phyloP scores from a whole-genome alignment of 352 stramenopile genomes.

The Phytopythium mirpurense region DNA sequence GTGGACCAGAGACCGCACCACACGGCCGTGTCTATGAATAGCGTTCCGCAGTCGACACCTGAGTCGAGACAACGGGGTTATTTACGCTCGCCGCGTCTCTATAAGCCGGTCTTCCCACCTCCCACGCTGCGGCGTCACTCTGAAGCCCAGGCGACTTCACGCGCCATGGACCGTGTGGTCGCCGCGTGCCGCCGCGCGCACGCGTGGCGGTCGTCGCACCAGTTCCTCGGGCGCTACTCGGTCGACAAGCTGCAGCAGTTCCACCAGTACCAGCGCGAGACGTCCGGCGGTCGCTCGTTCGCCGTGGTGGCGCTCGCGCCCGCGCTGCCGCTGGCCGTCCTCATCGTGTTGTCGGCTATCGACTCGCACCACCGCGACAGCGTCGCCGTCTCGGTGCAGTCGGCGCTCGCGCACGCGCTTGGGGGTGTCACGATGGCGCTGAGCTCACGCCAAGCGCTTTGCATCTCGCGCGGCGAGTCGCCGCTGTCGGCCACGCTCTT shows the following conservation, averaged over 20 bases:
- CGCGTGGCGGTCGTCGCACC: constrained; percentile 21
- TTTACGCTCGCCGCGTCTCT: too few relatives aligned
- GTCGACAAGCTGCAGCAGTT: constrained; percentile 30
- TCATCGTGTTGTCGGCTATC: constrained; percentile 13
- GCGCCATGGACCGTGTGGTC: constrained; percentile 3
- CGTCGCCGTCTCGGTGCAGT: constrained; percentile 7
- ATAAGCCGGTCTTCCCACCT: too few relatives aligned
- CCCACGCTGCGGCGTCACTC: too few relatives aligned
- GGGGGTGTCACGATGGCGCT: constrained; percentile 11
- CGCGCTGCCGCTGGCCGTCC: constrained; percentile 5
- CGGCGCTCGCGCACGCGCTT: constrained; percentile 8
- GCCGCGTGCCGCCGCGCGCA: constrained; percentile 3
- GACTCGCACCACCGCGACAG: not conserved
- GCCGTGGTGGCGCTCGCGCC: constrained; percentile 16
- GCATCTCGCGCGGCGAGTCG: constrained; percentile 6
- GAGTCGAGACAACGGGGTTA: too few relatives aligned
- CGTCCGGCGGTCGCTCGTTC: constrained; percentile 10
- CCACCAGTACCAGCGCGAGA: constrained; percentile 16
- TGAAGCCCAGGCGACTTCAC: too few relatives aligned
- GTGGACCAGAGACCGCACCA: too few relatives aligned
- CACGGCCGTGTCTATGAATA: too few relatives aligned
- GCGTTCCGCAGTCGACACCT: too few relatives aligned
- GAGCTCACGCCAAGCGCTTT: constrained; percentile 10
- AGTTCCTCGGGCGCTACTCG: constrained; percentile 21
- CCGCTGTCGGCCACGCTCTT: constrained; percentile 1